phyloP scores from a whole-genome alignment of 2,329 filamentous ascomycete genomes.

The Chaetomiaceae sp. region DNA sequence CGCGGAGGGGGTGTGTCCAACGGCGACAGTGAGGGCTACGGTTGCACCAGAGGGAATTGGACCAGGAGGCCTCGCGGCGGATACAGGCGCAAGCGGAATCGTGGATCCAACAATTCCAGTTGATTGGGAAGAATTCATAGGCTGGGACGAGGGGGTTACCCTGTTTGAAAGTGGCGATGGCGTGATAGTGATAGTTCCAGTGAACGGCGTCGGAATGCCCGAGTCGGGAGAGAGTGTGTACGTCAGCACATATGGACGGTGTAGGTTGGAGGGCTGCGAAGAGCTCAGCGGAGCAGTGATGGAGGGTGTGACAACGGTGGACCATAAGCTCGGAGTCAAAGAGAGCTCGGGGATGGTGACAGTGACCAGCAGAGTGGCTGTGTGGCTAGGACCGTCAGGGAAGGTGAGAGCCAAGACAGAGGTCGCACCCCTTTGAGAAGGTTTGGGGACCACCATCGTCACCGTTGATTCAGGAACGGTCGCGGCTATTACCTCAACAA shows the following conservation, averaged over 20 bases:
- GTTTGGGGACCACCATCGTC: slow-evolving; percentile 5
- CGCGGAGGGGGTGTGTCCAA: too few relatives aligned
- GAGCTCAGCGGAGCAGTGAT: neutral
- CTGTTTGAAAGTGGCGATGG: neutral
- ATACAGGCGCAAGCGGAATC: too few relatives aligned
- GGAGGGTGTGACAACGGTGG: slow-evolving; percentile 16
- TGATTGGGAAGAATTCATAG: too few relatives aligned
- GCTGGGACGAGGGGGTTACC: neutral
- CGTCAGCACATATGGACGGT: slow-evolving; percentile 15
- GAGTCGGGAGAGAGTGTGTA: slow-evolving; percentile 21
- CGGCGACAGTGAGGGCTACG: too few relatives aligned
- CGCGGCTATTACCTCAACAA: slow-evolving; percentile 13
- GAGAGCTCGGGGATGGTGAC: slow-evolving; percentile 19
- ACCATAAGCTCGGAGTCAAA: slow-evolving; percentile 15
- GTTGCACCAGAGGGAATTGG: too few relatives aligned
- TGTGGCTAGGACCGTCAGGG: slow-evolving; percentile 6
- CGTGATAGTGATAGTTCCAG: slow-evolving; percentile 23
- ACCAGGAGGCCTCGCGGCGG: too few relatives aligned
- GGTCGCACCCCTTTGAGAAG: slow-evolving; percentile 3
- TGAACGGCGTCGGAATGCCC: slow-evolving; percentile 15
- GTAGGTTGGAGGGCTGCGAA: neutral
- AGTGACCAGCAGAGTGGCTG: slow-evolving; percentile 15
- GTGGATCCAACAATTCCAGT: too few relatives aligned
- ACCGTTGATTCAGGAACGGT: neutral
- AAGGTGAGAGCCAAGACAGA: slow-evolving; percentile 20